Evolutionary conservation across 306 rosid genomes (phyloP).

Genomic region (Sphenostylis stenocarpa): DNA sequence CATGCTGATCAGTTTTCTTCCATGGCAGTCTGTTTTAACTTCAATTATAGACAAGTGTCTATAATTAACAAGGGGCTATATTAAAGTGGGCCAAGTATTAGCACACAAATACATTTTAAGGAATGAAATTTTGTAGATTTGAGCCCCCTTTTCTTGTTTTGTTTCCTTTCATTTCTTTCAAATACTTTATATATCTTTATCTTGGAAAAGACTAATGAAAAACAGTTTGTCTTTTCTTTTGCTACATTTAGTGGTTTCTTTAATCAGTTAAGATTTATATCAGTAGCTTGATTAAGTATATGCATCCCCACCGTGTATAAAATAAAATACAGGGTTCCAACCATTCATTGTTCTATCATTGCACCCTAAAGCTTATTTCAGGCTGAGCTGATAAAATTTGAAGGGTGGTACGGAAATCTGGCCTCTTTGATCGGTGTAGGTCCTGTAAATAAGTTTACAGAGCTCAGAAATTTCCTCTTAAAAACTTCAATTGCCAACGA

Average conservation of each 20-base stretch:
- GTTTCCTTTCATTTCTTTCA: not conserved
- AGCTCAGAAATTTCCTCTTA: not conserved
- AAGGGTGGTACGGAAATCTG: constrained; percentile 14
- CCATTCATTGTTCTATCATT: constrained; percentile 30
- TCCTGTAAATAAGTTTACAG: not conserved
- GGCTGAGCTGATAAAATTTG: not conserved
- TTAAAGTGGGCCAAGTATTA: constrained; percentile 18
- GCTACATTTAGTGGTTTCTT: constrained; percentile 14
- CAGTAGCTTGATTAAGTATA: not conserved
- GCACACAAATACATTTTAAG: not conserved
- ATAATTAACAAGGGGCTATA: constrained; percentile 10
- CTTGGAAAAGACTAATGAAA: constrained; percentile 9
- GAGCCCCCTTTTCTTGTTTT: not conserved
- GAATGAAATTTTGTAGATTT: not conserved
- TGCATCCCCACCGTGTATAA: not conserved
- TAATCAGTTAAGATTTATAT: constrained; percentile 17
- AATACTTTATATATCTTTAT: constrained; percentile 5
- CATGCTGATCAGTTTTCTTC: constrained; percentile 24
- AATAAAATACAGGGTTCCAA: constrained; percentile 15
- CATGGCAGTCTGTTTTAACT: constrained; percentile 45
- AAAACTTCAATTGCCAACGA: not conserved
- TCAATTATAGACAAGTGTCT: constrained; percentile 27
- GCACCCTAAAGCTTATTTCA: constrained; percentile 26
- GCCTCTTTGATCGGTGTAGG: not conserved
- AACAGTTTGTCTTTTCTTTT: constrained; percentile 1